phyloP scores from a whole-genome alignment of 305 asterid genomes.

The Solanum hybrid region DNA sequence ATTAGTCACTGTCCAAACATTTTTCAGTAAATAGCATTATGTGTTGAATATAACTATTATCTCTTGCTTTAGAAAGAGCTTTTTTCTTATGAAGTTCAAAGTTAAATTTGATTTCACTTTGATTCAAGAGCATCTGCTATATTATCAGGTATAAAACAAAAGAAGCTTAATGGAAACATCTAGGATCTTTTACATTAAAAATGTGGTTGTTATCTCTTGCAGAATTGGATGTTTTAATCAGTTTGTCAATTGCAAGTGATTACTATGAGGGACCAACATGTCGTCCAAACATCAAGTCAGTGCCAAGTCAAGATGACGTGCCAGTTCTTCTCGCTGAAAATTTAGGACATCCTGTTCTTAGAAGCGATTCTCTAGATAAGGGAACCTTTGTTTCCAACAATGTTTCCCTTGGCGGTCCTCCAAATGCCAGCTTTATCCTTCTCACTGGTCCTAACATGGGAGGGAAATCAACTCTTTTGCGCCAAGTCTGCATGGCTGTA shows the following conservation, averaged over 20 bases:
- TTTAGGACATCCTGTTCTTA: slow-evolving; percentile 86
- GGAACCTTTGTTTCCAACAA: slow-evolving; percentile 85
- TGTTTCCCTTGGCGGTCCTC: slow-evolving; percentile 70
- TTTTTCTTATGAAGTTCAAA: not conserved
- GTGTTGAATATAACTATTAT: not conserved
- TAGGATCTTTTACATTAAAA: not conserved
- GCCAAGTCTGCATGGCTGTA: slow-evolving; percentile 92
- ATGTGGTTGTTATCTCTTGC: slow-evolving; percentile 30
- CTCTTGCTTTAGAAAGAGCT: not conserved
- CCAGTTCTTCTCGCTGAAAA: slow-evolving; percentile 59
- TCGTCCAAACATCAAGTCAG: slow-evolving; percentile 45
- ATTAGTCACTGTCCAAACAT: not conserved
- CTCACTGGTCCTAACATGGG: slow-evolving; percentile 99
- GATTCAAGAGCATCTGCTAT: not conserved
- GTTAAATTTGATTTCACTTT: not conserved
- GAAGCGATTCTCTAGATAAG: slow-evolving; percentile 68
- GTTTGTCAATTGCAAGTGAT: slow-evolving; percentile 82
- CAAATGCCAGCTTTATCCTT: slow-evolving; percentile 63
- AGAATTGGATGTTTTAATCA: slow-evolving; percentile 94
- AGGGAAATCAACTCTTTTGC: slow-evolving; percentile 93
- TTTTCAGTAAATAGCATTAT: not conserved
- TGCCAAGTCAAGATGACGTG: slow-evolving; percentile 36
- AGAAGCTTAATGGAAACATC: not conserved
- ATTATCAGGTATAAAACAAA: not conserved
- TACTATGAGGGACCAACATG: slow-evolving; percentile 78